Base-by-base conservation (phyloP, 805 yeast species). In the Pichia ethanolica region DNA sequence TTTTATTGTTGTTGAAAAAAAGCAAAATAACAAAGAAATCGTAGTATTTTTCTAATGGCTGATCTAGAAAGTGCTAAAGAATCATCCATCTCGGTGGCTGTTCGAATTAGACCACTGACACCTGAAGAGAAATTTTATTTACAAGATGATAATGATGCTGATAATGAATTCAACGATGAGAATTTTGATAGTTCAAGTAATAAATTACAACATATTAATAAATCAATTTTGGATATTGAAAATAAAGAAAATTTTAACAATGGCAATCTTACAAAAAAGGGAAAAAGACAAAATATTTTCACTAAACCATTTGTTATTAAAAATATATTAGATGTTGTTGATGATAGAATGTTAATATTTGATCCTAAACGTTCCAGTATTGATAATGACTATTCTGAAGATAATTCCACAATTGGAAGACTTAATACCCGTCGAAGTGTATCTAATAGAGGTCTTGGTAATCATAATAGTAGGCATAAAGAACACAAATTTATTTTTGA, bases 401-500 rank as follows among this genome's bases (percentile, higher is more conserved):
- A 39, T 42, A 8, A 14, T 41, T 13, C 39, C 36, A 36, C 46
- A 34, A 39, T 33, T 4, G 39, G 49, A 11, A 38, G 40, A n/a
- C 10, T 20, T 27, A 33, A 14, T n/a, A 49, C 39, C 12, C 28
- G 45, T 14, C 14, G 28, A 11, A 26, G 14, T 39, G 25, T 5
- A 9, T 14, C 44, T 30, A 33, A 43, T 45, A 50, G 33, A 45
- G 51, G 49, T 39, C 49, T 49, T 26, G 40, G 58, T 44, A 39
- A 45, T 9, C 63, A 65, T 46, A 65, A 64, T 43, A 66, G 79
- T 5, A 67, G 89, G 47, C 73, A 79, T 37, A 65, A 84, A 53
- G 96, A 89, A 59, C 87, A 84, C 58, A 71, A 84, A 50, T 90
- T 87, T 67, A 86, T 86, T 1, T 90, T 90, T 65, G 97, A 90